Evolutionary conservation across 2,329 filamentous ascomycete genomes (phyloP).

Genomic region (Magnaporthiopsis poae): DNA sequence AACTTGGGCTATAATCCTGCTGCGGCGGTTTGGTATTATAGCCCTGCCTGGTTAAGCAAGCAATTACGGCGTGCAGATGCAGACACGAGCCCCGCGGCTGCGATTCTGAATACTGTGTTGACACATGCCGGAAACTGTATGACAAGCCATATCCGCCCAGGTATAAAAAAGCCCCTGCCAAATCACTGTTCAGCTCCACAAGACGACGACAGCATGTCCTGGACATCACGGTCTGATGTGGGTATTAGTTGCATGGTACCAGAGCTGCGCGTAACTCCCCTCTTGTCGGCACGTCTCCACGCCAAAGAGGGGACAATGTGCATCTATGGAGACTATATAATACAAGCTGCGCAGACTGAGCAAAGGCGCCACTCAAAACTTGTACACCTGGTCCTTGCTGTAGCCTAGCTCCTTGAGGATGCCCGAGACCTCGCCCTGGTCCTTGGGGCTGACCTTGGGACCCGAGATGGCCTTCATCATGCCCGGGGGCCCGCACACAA

Average conservation of each 20-base stretch:
- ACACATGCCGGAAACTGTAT: too few species aligned
- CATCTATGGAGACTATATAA: background rate
- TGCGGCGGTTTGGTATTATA: background rate
- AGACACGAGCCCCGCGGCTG: too few species aligned
- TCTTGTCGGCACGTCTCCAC: background rate
- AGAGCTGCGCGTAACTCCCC: background rate
- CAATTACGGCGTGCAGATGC: background rate
- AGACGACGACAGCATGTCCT: background rate
- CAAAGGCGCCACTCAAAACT: conserved; percentile 56
- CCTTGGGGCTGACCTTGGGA: conserved; percentile 77
- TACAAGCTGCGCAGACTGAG: background rate
- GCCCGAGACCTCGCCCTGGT: conserved; percentile 84
- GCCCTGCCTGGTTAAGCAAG: background rate
- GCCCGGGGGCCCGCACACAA: conserved; percentile 86
- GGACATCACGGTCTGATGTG: background rate
- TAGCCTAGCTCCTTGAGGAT: conserved; percentile 55
- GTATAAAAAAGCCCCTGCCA: too few species aligned
- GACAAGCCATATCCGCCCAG: background rate
- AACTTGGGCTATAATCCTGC: background rate
- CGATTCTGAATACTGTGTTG: background rate
- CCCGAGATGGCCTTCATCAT: conserved; percentile 91
- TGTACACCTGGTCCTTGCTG: conserved; percentile 72
- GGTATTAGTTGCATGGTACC: too few species aligned
- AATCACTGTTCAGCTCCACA: too few species aligned
- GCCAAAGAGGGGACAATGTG: background rate